These are phyloP conservation scores for Naematelia aurantialba DNA, from an alignment of 768 basidiomycete genomes.

Conservation along the genomic window DNA sequence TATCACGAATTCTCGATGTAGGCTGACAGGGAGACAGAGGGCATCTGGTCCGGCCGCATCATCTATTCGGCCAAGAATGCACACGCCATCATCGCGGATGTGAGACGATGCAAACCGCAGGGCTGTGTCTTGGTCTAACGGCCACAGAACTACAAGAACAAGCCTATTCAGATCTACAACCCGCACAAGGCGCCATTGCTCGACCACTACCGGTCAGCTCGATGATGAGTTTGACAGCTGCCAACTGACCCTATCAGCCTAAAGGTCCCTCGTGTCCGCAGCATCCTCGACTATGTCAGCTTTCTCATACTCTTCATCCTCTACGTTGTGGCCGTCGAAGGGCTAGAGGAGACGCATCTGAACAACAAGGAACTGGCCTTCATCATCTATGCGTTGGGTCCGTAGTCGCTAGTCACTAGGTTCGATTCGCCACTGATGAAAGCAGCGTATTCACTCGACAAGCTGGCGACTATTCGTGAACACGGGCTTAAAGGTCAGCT, in stretches of 20 bases:
- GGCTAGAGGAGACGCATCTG: conserved; percentile 60
- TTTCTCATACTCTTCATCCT: conserved; percentile 80
- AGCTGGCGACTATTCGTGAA: conserved; percentile 90
- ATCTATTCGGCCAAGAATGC: conserved; percentile 68
- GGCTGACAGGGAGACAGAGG: conserved; percentile 46
- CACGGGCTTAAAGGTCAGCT: conserved; percentile 77
- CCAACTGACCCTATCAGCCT: conserved; percentile 50
- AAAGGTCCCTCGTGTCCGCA: conserved; percentile 87
- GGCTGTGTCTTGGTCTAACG: not conserved
- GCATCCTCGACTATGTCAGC: conserved; percentile 83
- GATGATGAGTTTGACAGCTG: not conserved
- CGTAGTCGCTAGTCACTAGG: conserved; percentile 20
- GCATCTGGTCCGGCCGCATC: conserved; percentile 62
- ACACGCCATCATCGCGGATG: conserved; percentile 85
- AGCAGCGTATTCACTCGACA: conserved; percentile 83
- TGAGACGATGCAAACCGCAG: conserved; percentile 41
- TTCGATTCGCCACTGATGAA: conserved; percentile 34
- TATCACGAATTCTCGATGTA: conserved; percentile 4
- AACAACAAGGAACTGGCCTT: conserved; percentile 69
- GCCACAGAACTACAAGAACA: conserved; percentile 81
- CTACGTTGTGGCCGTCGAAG: conserved; percentile 78
- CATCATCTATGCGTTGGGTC: conserved; percentile 59
- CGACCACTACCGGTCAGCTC: conserved; percentile 80
- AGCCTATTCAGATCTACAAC: conserved; percentile 88
- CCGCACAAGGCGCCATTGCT: conserved; percentile 89